phyloP scores from a whole-genome alignment of 2,329 filamentous ascomycete species.

The Epichloe gansuensis region DNA sequence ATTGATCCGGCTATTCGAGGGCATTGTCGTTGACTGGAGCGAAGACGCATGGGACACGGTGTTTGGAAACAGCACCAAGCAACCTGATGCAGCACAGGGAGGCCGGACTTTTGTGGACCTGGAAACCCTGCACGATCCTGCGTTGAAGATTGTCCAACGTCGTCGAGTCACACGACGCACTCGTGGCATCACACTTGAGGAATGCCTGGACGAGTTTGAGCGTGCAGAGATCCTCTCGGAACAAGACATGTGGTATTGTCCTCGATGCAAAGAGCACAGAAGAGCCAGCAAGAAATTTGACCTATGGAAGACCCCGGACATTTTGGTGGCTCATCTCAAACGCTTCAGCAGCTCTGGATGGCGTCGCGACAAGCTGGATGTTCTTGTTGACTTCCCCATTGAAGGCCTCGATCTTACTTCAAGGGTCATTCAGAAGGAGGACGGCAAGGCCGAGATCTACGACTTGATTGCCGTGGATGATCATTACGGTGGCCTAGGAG shows the following conservation, averaged over 20 bases:
- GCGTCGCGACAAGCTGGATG: slow-evolving; percentile 83
- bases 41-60: slow-evolving; percentile 56
- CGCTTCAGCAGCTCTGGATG: slow-evolving; percentile 78
- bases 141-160: slow-evolving; percentile 51
- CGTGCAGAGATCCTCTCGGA: slow-evolving; percentile 89
- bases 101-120: slow-evolving; percentile 42
- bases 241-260: slow-evolving; percentile 96
- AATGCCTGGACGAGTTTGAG: slow-evolving; percentile 90
- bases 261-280: slow-evolving; percentile 84
- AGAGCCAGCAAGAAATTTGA: slow-evolving; percentile 94
- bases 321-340: slow-evolving; percentile 89
- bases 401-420: slow-evolving; percentile 73
- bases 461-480: slow-evolving; percentile 94
- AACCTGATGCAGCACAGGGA: slow-evolving; percentile 40
- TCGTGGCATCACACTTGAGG: slow-evolving; percentile 68
- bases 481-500: slow-evolving; percentile 85
- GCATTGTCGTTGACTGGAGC: slow-evolving; percentile 78
- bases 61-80: slow-evolving; percentile 39
- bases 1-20: slow-evolving; percentile 70
- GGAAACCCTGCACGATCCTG: slow-evolving; percentile 46
- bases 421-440: slow-evolving; percentile 67
- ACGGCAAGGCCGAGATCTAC: slow-evolving; percentile 73
- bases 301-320: slow-evolving; percentile 92
- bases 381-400: slow-evolving; percentile 81
- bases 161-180: slow-evolving; percentile 43